phyloP scores from a whole-genome alignment of 176 grass and related monocot genomes.

The Hordeum marinum region DNA sequence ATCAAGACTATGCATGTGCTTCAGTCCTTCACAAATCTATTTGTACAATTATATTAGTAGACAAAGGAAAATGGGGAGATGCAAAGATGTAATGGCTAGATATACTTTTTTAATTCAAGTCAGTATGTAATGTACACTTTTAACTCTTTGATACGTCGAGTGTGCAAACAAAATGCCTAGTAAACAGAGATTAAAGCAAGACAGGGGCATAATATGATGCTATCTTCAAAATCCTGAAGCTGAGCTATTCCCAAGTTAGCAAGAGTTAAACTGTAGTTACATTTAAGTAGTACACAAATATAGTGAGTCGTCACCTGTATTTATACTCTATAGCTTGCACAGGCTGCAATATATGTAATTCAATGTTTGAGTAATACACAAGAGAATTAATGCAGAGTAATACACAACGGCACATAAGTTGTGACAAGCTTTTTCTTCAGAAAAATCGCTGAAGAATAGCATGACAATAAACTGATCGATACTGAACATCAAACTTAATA shows the following conservation, averaged over 20 bases:
- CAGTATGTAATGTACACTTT: neutral
- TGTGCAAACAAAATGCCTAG: neutral
- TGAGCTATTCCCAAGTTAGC: neutral
- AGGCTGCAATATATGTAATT: neutral
- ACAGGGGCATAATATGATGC: neutral
- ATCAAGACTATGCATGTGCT: constrained; percentile 92
- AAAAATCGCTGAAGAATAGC: neutral
- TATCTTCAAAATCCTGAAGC: neutral
- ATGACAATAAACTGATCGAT: constrained; percentile 21
- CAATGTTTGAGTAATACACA: neutral
- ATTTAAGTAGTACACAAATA: neutral
- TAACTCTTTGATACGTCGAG: neutral
- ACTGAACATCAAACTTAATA: neutral
- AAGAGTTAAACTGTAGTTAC: neutral
- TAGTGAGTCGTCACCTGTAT: neutral
- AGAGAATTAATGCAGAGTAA: neutral
- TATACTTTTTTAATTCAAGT: neutral
- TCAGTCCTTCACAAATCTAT: constrained; percentile 88
- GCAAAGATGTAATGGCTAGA: neutral
- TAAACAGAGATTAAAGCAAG: neutral
- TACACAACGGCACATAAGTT: neutral
- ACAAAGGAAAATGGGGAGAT: neutral
- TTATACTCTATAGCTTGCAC: neutral
- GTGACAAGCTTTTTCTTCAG: neutral
- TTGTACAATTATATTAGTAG: constrained; percentile 14